Evolutionary conservation across 2,329 filamentous ascomycete genomes (phyloP).

Genomic region (Teratosphaeria destructans): DNA sequence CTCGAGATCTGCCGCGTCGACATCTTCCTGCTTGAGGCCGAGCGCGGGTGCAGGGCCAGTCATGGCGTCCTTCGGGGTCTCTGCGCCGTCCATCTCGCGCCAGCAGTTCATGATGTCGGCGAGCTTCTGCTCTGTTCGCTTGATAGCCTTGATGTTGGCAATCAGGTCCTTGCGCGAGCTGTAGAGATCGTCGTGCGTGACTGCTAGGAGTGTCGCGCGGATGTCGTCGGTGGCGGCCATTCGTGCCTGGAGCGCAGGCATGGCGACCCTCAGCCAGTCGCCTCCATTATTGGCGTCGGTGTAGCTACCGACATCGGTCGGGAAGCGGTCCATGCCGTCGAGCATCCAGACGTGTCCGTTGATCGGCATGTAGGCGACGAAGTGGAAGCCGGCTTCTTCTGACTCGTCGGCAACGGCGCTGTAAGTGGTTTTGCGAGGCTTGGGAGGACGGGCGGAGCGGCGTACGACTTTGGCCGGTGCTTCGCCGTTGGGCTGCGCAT

Average conservation of each 20-base stretch:
- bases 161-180: slow-evolving; percentile 34
- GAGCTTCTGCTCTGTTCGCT: slow-evolving; percentile 31
- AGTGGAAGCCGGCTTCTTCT: slow-evolving; percentile 65
- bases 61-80: slow-evolving; percentile 13
- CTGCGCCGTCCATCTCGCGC: slow-evolving; percentile 26
- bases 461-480: slow-evolving; percentile 5
- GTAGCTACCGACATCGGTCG: slow-evolving; percentile 49
- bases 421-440: slow-evolving; percentile 31
- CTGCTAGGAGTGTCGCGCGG: slow-evolving; percentile 67
- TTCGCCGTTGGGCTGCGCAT: background rate
- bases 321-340: slow-evolving; percentile 69
- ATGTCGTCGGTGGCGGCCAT: slow-evolving; percentile 58
- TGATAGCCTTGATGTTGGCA: slow-evolving; percentile 36
- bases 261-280: slow-evolving; percentile 59
- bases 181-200: slow-evolving; percentile 56
- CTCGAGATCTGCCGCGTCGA: slow-evolving; percentile 26
- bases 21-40: slow-evolving; percentile 18
- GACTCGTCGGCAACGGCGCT: slow-evolving; percentile 37
- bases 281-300: slow-evolving; percentile 29
- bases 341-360: slow-evolving; percentile 74
- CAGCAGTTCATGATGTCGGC: slow-evolving; percentile 32
- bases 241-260: slow-evolving; percentile 53
- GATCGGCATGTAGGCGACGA: slow-evolving; percentile 76
- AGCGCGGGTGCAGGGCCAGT: slow-evolving; percentile 10
- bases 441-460: slow-evolving; percentile 18